phyloP scores from a whole-genome alignment of 2,329 filamentous ascomycete species.

The Aulographum hederae region DNA sequence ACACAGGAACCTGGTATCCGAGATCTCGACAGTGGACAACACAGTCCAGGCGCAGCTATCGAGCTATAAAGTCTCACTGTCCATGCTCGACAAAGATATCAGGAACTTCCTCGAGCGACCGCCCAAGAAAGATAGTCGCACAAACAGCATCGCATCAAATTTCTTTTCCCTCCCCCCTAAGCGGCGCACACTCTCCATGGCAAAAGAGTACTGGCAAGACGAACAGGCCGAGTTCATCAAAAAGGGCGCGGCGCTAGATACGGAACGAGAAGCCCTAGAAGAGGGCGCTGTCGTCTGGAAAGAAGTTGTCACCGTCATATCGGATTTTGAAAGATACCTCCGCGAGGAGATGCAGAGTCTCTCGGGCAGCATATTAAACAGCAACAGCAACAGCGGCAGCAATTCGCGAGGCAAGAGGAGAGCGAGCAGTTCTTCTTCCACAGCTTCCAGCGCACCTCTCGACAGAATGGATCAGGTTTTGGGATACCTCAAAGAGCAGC shows the following conservation, averaged over 20 bases:
- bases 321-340: slow-evolving; percentile 46
- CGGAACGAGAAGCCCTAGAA: slow-evolving; percentile 46
- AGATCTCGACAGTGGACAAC: slow-evolving; percentile 45
- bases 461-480: slow-evolving; percentile 38
- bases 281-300: slow-evolving; percentile 52
- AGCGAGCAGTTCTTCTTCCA: no score
- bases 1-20: slow-evolving; percentile 38
- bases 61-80: slow-evolving; percentile 49
- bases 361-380: no score
- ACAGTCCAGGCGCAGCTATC: slow-evolving; percentile 52
- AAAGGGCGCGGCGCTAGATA: slow-evolving; percentile 36
- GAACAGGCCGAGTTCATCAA: slow-evolving; percentile 39
- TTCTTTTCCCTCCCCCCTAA: slow-evolving; percentile 45
- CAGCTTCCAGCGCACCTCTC: no score
- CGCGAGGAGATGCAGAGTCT: slow-evolving; percentile 31
- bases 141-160: slow-evolving; percentile 16
- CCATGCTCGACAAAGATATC: slow-evolving; percentile 46
- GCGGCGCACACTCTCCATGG: slow-evolving; percentile 51
- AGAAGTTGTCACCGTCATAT: slow-evolving; percentile 38
- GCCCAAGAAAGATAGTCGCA: slow-evolving; percentile 19
- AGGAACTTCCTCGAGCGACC: slow-evolving; percentile 39
- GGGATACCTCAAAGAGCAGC: slow-evolving; percentile 32
- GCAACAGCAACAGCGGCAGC: slow-evolving; percentile 7
- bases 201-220: slow-evolving; percentile 49
- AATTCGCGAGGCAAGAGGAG: slow-evolving; percentile 6